Evolutionary conservation across 1,284 basidiomycete species (phyloP).

Genomic region (Ceratobasidium papillatum): DNA sequence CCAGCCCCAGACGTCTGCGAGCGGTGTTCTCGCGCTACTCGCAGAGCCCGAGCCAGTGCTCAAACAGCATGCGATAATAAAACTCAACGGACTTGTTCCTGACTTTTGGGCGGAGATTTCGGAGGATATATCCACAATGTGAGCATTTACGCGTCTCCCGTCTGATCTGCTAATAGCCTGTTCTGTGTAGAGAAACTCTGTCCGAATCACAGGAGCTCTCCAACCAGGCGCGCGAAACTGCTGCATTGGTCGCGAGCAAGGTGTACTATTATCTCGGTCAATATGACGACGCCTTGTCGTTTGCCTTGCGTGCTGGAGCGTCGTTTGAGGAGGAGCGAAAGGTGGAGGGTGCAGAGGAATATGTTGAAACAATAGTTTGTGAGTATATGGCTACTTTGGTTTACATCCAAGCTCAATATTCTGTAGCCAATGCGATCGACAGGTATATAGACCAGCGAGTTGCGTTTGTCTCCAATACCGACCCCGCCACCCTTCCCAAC

Average conservation of each 20-base stretch:
- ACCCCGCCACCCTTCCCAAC: slow-evolving; percentile 34
- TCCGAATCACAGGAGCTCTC: slow-evolving; percentile 84
- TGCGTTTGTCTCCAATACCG: slow-evolving; percentile 19
- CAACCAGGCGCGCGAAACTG: slow-evolving; percentile 75
- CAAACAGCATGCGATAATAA: slow-evolving; percentile 88
- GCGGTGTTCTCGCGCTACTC: slow-evolving; percentile 88
- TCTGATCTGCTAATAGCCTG: not conserved
- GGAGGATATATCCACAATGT: slow-evolving; percentile 91
- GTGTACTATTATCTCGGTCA: slow-evolving; percentile 96
- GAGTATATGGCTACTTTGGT: slow-evolving; percentile 53
- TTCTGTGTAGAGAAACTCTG: slow-evolving; percentile 75
- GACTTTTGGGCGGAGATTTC: slow-evolving; percentile 98
- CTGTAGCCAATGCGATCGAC: slow-evolving; percentile 90
- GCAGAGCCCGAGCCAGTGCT: slow-evolving; percentile 86
- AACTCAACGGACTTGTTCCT: slow-evolving; percentile 82
- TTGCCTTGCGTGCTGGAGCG: slow-evolving; percentile 87
- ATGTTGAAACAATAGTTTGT: slow-evolving; percentile 94
- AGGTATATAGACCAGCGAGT: slow-evolving; percentile 76
- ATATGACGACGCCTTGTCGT: slow-evolving; percentile 91
- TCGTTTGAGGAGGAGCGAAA: slow-evolving; percentile 82
- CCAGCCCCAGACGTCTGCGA: slow-evolving; percentile 75
- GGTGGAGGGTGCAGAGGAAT: slow-evolving; percentile 76
- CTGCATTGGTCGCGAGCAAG: slow-evolving; percentile 91
- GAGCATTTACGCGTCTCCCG: slow-evolving; percentile 50
- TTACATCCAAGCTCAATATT: slow-evolving; percentile 37